Percentiles rank a stretch among this genome's conserved stretches.
Evolutionary conservation across 2,329 filamentous ascomycete species (phyloP).

Genomic region (Cadophora malorum): DNA sequence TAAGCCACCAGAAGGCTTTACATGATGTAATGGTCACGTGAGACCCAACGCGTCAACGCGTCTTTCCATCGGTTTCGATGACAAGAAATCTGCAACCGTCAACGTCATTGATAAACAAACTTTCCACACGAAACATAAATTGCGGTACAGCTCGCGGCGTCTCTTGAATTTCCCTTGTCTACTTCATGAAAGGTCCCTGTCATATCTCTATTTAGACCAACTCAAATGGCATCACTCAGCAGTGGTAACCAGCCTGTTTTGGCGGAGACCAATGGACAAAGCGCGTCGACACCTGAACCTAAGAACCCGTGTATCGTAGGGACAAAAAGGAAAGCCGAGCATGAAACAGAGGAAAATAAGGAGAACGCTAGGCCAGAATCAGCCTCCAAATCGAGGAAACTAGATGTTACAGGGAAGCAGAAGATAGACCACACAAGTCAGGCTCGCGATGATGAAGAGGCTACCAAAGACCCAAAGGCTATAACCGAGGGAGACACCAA

Average conservation of each 20-base stretch:
- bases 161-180: not conserved
- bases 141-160: not conserved
- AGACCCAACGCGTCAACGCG: not conserved
- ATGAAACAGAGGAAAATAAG: not conserved
- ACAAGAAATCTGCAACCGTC: not conserved
- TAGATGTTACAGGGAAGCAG: not conserved
- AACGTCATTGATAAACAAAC: slow-evolving; percentile 2
- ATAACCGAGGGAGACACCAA: not conserved
- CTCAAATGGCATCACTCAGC: not conserved
- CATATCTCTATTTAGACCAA: not conserved
- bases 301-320: not conserved
- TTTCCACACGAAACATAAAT: not conserved
- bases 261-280: not conserved
- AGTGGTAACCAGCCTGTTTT: not conserved
- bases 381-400: not conserved
- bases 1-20: not conserved
- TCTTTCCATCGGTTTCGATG: not conserved
- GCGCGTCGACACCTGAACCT: not conserved
- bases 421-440: not conserved
- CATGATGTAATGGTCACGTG: not conserved
- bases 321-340: not conserved
- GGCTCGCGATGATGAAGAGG: no score
- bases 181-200: not conserved
- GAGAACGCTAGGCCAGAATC: not conserved
- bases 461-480: not conserved